Base-by-base conservation (phyloP, 169 alveolate species). In the Plasmodium blacklocki region DNA sequence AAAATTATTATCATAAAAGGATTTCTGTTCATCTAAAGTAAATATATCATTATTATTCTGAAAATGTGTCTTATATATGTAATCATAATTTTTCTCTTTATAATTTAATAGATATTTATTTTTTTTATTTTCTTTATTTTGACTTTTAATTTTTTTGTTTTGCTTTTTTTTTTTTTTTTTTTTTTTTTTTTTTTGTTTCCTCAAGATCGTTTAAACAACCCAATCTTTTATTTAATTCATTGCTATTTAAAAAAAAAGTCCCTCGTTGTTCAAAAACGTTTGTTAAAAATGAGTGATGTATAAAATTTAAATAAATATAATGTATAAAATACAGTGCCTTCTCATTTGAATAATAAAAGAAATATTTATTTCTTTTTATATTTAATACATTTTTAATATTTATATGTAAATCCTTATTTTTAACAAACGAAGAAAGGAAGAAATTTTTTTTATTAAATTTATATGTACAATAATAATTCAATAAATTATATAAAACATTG, bases 281-380 rank as follows among this genome's bases (percentile, higher is more conserved):
- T 3, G 78, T 78, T n/a, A 78, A 78, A n/a, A 78, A 64, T 2
- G 21, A 5, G 62, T 78, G 89, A 58, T 78, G 89, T 50, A 78
- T 52, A 64, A 64, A 78, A 64, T 64, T 78, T 2, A 80, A 50
- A 29, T 78, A 78, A 18, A 66, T 58, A 78, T 18, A 78, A 14
- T 78, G 89, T 43, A 78, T 78, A 71, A 68, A 66, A 52, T 29
- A 78, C 8, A 78, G 18, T 45, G 67, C 14, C 1, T 64, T 26
- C 11, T 78, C 66, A 56, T 26, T 52, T 1, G 89, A 78, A 45
- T 78, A 59, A 64, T 49, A 64, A 23, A 78, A 67, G 54, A 78
- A 66, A 52, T 78, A 78, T 23, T 78, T 78, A 9, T 66, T 32
- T 43, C 19, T 78, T 45, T 21, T 78, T 15, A 78, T 18, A 11